These are phyloP conservation scores for Pyrus betulifolia DNA, from an alignment of 306 rosid genomes.

Conservation along the genomic window DNA sequence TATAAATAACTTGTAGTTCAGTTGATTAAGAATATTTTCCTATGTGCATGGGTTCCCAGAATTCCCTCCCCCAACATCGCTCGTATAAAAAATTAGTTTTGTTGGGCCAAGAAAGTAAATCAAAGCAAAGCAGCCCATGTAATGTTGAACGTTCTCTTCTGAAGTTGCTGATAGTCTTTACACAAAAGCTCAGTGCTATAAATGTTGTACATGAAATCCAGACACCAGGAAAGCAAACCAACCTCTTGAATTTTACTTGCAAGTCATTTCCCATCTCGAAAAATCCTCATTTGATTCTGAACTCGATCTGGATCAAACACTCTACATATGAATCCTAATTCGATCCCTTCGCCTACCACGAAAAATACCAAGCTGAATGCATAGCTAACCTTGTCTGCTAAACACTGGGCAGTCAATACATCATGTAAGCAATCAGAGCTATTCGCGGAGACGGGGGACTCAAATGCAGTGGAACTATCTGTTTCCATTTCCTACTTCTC, in stretches of 20 bases:
- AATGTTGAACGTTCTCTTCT: conserved; percentile 2
- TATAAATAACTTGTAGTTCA: neutral
- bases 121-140: conserved; percentile 10
- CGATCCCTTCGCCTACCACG: neutral
- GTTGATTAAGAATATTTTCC: neutral
- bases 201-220: conserved; percentile 25
- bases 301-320: conserved; percentile 24
- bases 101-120: neutral
- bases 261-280: conserved; percentile 14
- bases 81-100: neutral
- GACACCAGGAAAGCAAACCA: conserved; percentile 18
- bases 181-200: conserved; percentile 19
- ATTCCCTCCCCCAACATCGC: too few species aligned
- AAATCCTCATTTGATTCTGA: conserved; percentile 27
- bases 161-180: conserved; percentile 21
- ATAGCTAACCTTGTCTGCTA: neutral
- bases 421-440: conserved; percentile 12
- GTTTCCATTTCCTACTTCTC: conserved; percentile 21
- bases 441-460: conserved; percentile 2
- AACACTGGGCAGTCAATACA: conserved; percentile 7
- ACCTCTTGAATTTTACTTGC: conserved; percentile 11
- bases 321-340: conserved; percentile 11
- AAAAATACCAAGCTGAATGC: conserved; percentile 8
- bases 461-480: conserved; percentile 19
- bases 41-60: neutral